Base-by-base conservation (phyloP, 2,329 filamentous ascomycete species). In the Chrysosporium queenslandicum region DNA sequence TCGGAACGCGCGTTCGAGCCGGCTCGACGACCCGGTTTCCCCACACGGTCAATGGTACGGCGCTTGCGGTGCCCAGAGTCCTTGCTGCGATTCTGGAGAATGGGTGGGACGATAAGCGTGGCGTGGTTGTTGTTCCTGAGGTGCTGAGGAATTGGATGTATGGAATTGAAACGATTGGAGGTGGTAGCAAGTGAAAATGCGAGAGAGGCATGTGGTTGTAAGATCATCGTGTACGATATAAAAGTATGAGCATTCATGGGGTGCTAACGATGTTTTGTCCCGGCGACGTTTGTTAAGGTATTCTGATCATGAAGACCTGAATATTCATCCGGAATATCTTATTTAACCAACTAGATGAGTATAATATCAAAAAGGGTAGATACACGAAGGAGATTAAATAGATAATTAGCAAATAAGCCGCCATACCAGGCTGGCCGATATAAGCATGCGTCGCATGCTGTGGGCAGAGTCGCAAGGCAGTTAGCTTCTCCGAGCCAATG, bases 31-130 rank as follows among this genome's bases (percentile, higher is more conserved):
- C 66, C 56, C 75, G 77, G 1, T 97, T 88, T 66, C 88, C 90
- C 12, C 88, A 87, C 72, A 98, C 92, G 0, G 77, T 94, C 34
- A 98, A 98, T 66, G 94, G 91, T 0, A 98, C 92, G 1, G 92
- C 91, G 0, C 74, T 97, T 61, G 92, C 92, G 0, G 85, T 97
- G 34, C 92, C 92, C 2, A 78, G 92, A 49, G 86, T 98, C 11
- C 66, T 98, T 54, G 90, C 92, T 21, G 90, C 89, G 4, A 76
- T 98, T 47, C 66, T 98, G 58, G 92, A 98, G 74, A 88, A 90
- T 62, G 85, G 88, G 0, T 98, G 90, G 86, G 80, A 92, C 62
- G 84, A 89, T 62, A 64, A 74, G 21, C 76, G 75, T 18, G 75
- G 74, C 61, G 78, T 77, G 1, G 86, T 97, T 6, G 72, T 74